These are phyloP conservation scores for Allantophomopsis cytisporea DNA, from an alignment of 2,329 filamentous ascomycete genomes.

Conservation along the genomic window DNA sequence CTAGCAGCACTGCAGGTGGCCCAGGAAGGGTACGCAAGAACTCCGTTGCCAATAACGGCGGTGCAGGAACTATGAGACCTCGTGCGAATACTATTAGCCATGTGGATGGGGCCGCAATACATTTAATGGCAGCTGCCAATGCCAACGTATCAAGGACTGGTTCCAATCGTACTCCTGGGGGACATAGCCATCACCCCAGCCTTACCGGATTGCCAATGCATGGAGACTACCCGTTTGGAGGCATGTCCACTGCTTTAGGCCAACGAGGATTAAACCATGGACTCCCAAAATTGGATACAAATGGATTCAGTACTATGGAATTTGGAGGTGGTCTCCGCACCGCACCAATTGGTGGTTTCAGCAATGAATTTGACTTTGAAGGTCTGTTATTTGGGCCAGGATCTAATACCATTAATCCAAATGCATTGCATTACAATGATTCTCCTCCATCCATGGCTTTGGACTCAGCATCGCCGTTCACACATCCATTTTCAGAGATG, in stretches of 20 bases:
- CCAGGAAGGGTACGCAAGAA: slow-evolving; percentile 79
- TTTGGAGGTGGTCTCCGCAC: slow-evolving; percentile 60
- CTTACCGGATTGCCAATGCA: slow-evolving; percentile 53
- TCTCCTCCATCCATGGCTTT: slow-evolving; percentile 55
- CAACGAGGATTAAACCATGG: slow-evolving; percentile 54
- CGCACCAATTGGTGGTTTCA: slow-evolving; percentile 57
- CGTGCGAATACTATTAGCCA: slow-evolving; percentile 95
- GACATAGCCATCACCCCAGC: slow-evolving; percentile 61
- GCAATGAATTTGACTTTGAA: slow-evolving; percentile 56
- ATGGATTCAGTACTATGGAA: slow-evolving; percentile 51
- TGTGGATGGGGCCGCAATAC: slow-evolving; percentile 65
- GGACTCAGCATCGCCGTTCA: slow-evolving; percentile 48
- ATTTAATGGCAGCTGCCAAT: slow-evolving; percentile 52
- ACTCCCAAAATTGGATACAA: slow-evolving; percentile 74
- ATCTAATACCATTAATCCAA: slow-evolving; percentile 60
- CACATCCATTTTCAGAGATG: slow-evolving; percentile 42
- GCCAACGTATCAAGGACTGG: slow-evolving; percentile 30
- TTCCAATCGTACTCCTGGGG: slow-evolving; percentile 23
- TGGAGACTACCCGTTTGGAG: slow-evolving; percentile 51
- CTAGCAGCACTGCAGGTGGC: slow-evolving; percentile 53
- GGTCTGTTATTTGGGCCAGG: slow-evolving; percentile 53
- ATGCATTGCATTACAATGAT: slow-evolving; percentile 71
- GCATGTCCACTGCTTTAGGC: slow-evolving; percentile 57
- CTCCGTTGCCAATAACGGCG: slow-evolving; percentile 55
- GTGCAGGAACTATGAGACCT: slow-evolving; percentile 57